Evolutionary conservation across 495 filamentous ascomycete species (phyloP).

Genomic region (Aspergillus avenaceus): DNA sequence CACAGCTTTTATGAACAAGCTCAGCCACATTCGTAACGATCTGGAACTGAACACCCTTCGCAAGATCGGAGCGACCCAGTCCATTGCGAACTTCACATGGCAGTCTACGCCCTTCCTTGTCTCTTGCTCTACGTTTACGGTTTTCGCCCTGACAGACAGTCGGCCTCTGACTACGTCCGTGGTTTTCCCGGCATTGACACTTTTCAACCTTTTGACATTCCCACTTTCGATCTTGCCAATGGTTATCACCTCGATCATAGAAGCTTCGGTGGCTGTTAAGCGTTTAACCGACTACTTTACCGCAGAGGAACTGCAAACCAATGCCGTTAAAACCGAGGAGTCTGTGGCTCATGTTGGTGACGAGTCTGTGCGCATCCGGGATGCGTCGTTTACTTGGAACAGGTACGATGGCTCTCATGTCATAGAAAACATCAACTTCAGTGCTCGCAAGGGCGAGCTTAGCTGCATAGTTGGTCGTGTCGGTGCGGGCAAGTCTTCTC

Average conservation of each 20-base stretch:
- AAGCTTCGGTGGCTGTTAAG: conserved; percentile 87
- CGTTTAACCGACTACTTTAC: conserved; percentile 82
- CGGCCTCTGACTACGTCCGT: conserved; percentile 86
- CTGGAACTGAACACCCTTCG: conserved; percentile 91
- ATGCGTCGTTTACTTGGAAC: conserved; percentile 95
- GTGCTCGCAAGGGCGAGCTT: conserved; percentile 84
- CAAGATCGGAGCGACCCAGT: conserved; percentile 90
- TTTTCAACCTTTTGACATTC: conserved; percentile 94
- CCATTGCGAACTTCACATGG: conserved; percentile 97
- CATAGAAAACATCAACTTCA: conserved; percentile 78
- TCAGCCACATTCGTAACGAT: conserved; percentile 93
- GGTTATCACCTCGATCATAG: conserved; percentile 95
- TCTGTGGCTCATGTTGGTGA: conserved; percentile 70
- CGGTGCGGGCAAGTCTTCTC: conserved; percentile 88
- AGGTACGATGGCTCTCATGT: conserved; percentile 59
- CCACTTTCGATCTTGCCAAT: conserved; percentile 92
- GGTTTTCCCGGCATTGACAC: conserved; percentile 88
- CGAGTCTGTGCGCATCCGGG: conserved; percentile 74
- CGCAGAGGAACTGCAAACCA: conserved; percentile 84
- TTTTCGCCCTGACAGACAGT: conserved; percentile 82
- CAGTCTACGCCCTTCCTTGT: conserved; percentile 99
- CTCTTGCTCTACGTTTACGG: conserved; percentile 92
- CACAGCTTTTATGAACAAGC: conserved; percentile 92
- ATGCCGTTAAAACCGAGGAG: conserved; percentile 69
- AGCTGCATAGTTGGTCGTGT: conserved; percentile 94